phyloP scores from a whole-genome alignment of 2,329 filamentous ascomycete species.

The Alternaria triticimaculans region DNA sequence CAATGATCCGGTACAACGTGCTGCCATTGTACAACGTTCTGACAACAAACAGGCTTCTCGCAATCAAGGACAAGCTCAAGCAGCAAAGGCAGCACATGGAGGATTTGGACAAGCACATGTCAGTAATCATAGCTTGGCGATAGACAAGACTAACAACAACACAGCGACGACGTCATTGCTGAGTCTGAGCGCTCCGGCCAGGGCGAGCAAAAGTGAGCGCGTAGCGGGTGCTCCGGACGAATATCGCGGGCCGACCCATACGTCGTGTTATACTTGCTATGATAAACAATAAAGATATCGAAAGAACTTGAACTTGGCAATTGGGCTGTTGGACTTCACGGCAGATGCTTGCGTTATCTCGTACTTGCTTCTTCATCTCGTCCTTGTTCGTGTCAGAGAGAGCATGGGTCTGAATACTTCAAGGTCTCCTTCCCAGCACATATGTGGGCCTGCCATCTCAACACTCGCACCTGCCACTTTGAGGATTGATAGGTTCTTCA shows the following conservation, averaged over 20 bases:
- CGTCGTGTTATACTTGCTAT: conserved; percentile 2
- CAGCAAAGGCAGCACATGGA: conserved; percentile 85
- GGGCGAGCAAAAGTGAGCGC: conserved; percentile 61
- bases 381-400: not conserved
- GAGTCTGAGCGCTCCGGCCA: conserved; percentile 68
- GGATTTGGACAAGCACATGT: conserved; percentile 88
- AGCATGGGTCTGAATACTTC: not conserved
- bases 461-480: not conserved
- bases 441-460: not conserved
- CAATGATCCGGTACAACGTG: not conserved
- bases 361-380: not conserved
- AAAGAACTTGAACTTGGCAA: not conserved
- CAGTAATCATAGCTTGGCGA: conserved; percentile 43
- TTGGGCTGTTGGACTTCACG: not conserved
- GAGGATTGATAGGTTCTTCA: not conserved
- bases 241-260: conserved; percentile 1
- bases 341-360: not conserved
- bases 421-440: not conserved
- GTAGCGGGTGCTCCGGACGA: not conserved
- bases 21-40: conserved; percentile 23
- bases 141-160: conserved; percentile 20
- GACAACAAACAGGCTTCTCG: conserved; percentile 62
- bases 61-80: conserved; percentile 71
- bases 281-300: conserved; percentile 10
- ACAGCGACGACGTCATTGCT: conserved; percentile 78